These are phyloP conservation scores for Tetrastigma voinierianum DNA, from an alignment of 164 flowering plant genomes.

Conservation along the genomic window DNA sequence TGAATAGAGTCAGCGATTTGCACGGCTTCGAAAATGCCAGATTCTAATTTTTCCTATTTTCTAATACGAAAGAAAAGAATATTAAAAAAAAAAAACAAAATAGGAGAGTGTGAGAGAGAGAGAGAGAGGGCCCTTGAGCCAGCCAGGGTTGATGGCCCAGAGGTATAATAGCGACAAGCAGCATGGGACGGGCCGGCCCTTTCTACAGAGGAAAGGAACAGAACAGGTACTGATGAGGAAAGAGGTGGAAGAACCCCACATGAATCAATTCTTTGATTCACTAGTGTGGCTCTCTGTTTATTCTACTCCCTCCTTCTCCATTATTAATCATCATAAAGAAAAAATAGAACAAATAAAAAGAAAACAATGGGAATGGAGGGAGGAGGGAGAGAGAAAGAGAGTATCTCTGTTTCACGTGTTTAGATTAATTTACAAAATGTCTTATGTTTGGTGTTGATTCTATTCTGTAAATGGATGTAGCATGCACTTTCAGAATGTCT, in stretches of 20 bases:
- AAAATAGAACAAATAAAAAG: neutral
- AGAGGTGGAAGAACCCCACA: conserved; percentile 3
- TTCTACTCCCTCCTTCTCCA: neutral
- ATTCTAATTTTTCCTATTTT: neutral
- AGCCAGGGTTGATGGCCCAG: conserved; percentile 3
- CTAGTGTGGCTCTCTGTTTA: neutral
- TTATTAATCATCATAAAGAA: neutral
- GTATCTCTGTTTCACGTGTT: neutral
- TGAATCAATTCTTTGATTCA: neutral
- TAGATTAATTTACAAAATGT: neutral
- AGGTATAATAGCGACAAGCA: conserved; percentile 23
- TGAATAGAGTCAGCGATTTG: conserved; percentile 77
- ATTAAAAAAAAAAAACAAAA: neutral
- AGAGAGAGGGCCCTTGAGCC: neutral
- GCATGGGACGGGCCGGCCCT: conserved; percentile 25
- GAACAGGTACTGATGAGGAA: neutral
- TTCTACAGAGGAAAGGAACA: conserved; percentile 15
- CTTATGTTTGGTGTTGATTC: neutral
- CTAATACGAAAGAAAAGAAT: neutral
- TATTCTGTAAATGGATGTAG: conserved; percentile 2
- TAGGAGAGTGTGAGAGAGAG: neutral
- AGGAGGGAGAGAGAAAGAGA: no score
- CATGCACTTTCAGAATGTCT: neutral
- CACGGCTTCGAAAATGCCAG: conserved; percentile 96
- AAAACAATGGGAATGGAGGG: neutral